phyloP scores from a whole-genome alignment of 805 yeast species.

The Lipomyces yamanashiensis region DNA sequence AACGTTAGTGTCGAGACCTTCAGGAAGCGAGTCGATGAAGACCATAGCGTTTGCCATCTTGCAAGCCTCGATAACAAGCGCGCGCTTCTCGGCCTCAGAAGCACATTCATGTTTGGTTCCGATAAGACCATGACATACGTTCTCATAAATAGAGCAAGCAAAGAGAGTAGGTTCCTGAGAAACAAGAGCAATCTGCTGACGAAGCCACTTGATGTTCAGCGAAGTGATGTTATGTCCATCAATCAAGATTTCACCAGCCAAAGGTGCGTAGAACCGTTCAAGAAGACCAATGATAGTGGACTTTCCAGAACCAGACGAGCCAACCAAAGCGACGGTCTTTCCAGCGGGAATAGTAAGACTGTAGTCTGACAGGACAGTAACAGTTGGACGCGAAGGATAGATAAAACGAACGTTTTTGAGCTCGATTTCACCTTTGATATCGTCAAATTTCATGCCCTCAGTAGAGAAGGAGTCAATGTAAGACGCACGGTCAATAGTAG shows the following conservation, averaged over 20 bases:
- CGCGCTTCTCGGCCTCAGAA: conserved; percentile 47
- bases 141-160: conserved; percentile 79
- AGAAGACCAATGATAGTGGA: conserved; percentile 55
- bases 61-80: conserved; percentile 51
- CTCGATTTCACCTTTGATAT: conserved; percentile 47
- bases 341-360: conserved; percentile 64
- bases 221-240: conserved; percentile 55
- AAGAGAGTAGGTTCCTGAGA: conserved; percentile 61
- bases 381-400: conserved; percentile 43
- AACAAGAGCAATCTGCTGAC: conserved; percentile 48
- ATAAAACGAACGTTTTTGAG: conserved; percentile 39
- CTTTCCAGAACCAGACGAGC: conserved; percentile 49
- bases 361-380: conserved; percentile 38
- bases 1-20: conserved; percentile 53
- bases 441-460: conserved; percentile 20
- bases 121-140: conserved; percentile 73
- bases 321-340: conserved; percentile 64
- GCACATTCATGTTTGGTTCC: conserved; percentile 43
- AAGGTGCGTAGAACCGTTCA: conserved; percentile 62
- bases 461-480: conserved; percentile 44
- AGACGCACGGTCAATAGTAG: conserved; percentile 50
- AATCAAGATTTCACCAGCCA: conserved; percentile 52
- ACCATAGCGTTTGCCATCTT: conserved; percentile 56
- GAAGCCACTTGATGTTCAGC: conserved; percentile 57
- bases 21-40: conserved; percentile 58